Base-by-base conservation (phyloP, 148 eudicot species). In the Vaccinium darrowii region DNA sequence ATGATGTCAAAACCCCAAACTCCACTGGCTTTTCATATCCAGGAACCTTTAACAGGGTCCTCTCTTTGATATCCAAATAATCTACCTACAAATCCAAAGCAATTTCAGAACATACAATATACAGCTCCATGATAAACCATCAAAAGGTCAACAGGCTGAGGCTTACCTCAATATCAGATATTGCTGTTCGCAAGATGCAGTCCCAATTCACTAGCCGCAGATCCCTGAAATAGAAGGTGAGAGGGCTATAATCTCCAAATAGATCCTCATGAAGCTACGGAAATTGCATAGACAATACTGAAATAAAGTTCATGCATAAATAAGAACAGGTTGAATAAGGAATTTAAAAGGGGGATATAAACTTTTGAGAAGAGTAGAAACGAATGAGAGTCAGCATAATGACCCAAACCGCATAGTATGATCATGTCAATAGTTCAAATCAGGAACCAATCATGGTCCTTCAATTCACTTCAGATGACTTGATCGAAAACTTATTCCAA, bases 191-290 rank as follows among this genome's bases (percentile, higher is more conserved):
- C 86, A 97, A 82, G 79, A 92, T 92, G 88, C 99, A 97, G 84
- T 94, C 99, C 99, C 98, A 97, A 85, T 94, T 95, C 90, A 97
- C 99, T 63, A 97, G 85, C 52, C 98, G 91, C 36, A 90, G 83
- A 87, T 90, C 98, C 90, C 99, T 97, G 82, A 89, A 79, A 62
- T 23, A 82, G 83, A 84, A 86, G 18, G 69, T 50, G 43, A 87
- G 52, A 65, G 23, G 36, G 10, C 12, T 21, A 39, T 49, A 51
- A 65, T 65, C 58, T 78, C 49, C 25, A 83, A 58, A 63, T 15
- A 67, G 56, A 23, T 58, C 6, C 21, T 69, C 58, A 67, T 67
- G 3, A 23, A 82, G 67, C 11, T 15, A 51, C 39, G 58, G 39
- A 52, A 53, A 60, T 82, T 23, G 60, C 15, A n/a, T 15, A 50